Evolutionary conservation across 2,329 filamentous ascomycete genomes (phyloP), one percentile per base, ranked within the genome.

Genomic region (Clonostachys rhizophaga): DNA sequence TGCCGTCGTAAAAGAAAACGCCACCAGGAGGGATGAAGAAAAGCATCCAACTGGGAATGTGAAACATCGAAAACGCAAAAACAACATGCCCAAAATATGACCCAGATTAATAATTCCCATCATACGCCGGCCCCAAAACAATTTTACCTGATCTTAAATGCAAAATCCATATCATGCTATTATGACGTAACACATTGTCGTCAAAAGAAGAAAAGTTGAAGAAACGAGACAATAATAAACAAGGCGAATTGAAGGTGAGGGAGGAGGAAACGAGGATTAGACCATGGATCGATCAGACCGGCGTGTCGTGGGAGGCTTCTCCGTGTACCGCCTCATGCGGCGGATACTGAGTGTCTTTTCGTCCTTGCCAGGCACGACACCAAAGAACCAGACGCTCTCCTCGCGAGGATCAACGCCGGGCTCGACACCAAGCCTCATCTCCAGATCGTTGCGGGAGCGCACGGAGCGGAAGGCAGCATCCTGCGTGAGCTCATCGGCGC

Each of bases 381-480:
- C 72, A 50, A 82, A 74, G 46, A 65, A 69, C 79, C 79, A 83
- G 46, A 69, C 57, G 33, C 71, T 78, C 64, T 74, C 75, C 47
- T 67, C 74, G 53, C 66, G 71, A 46, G 61, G 58, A 47, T 68
- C 59, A n/a, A 57, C 54, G 41, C 16, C 30, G 24, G 65, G 62
- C 34, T 71, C 68, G 40, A 80, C 72, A 44, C 89, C 83, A 3
- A 96, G 69, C 40, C 87, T 74, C 1, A 78, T 82, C 18, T 85
- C 76, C 17, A 96, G 75, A 53, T 91, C 86, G 0, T 72, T 72
- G 53, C 84, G 85, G n/a, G 76, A 83, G 30, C 75, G 72, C 4
- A 86, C 81, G 36, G 83, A 78, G 44, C 83, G 76, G 61, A 96
- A 92, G 0, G 86, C 79, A 10, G 83, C 75, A 58, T 96, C 91